Evolutionary conservation across 2,329 filamentous ascomycete genomes (phyloP), one percentile per base, ranked within the genome.

Genomic region (Calonectria multiphialidica): DNA sequence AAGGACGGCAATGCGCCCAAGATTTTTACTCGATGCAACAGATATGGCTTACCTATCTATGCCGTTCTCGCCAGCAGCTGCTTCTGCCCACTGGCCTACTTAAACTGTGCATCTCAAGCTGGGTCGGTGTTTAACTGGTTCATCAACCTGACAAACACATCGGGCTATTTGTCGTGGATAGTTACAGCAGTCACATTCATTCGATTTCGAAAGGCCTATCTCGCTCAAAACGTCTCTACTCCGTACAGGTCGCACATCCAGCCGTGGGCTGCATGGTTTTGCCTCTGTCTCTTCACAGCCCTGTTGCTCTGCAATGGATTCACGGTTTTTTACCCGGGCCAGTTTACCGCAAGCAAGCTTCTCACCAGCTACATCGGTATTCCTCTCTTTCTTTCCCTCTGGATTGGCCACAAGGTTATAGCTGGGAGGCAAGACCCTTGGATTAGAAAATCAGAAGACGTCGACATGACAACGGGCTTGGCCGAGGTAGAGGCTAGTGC

Each of bases 291-390:
- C 25, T 89, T 92, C 76, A 82, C 80, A 1, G 83, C 91, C 62
- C 83, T 93, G 28, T 83, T 84, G 3, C 80, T 93, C 3, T 86
- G 92, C 79, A 93, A 93, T 73, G 92, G 92, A 1, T 93, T 93
- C 78, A 87, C 88, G 45, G 89, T 91, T 3, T 93, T 93, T 79
- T 91, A 90, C 81, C 87, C 89, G 6, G 50, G 50, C 1, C 33
- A n/a, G 28, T 55, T 33, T 13, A 35, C 50, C 6, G 50, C 33
- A 2, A 37, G 28, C 7, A 25, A 13, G 16, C 37, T 55, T 23
- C 50, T 55, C 15, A 55, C 28, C 16, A 35, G 28, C 9, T 55
- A 55, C 50, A 55, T 55, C 15, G 50, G 50, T 5, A 35, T 55
- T 23, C 50, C 30, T 35, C 28, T 55, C 30, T 55, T 55, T 12